A percentile compares a stretch with the other conserved stretches of the same genome.
Conservation (phyloP, 331 rosid genomes). For the Pyrus hybrid region DNA sequence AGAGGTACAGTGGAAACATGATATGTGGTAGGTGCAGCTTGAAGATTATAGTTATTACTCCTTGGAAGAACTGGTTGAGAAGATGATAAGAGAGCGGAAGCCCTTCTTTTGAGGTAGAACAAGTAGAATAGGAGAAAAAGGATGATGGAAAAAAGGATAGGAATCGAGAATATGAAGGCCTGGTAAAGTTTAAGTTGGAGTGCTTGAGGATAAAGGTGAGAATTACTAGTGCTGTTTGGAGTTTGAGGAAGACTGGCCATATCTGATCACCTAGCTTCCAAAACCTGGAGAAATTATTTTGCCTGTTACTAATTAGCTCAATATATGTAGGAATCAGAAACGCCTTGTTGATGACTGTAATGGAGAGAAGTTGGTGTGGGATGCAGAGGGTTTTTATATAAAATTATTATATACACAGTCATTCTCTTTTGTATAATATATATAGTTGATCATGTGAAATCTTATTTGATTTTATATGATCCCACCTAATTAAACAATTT, state of each 20-base stretch:
- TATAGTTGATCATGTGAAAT: too few relatives aligned
- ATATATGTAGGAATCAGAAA: not conserved
- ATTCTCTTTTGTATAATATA: too few relatives aligned
- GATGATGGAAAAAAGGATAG: constrained; percentile 83
- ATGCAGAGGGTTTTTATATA: not conserved
- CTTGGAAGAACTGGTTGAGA: constrained; percentile 45
- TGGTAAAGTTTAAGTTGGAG: constrained; percentile 90
- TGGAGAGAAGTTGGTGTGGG: not conserved
- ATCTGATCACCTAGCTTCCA: not conserved
- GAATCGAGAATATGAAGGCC: constrained; percentile 95
- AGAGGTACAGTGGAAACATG: constrained; percentile 41
- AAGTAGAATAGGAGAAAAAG: constrained; percentile 78
- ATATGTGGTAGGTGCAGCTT: constrained; percentile 17
- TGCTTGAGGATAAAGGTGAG: constrained; percentile 69
- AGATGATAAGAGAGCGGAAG: constrained; percentile 49
- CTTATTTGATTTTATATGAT: too few relatives aligned
- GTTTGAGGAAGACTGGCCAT: constrained; percentile 43
- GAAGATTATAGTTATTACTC: constrained; percentile 15
- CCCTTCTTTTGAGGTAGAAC: constrained; percentile 90
- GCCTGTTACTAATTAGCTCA: not conserved
- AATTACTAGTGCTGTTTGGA: constrained; percentile 23
- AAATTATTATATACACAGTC: too few relatives aligned
- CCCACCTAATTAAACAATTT: too few relatives aligned
- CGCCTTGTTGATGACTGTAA: not conserved
- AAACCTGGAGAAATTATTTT: not conserved